Evolutionary conservation across 2,329 filamentous ascomycete genomes (phyloP), one percentile per base, ranked within the genome.

Genomic region (Venturia effusa): DNA sequence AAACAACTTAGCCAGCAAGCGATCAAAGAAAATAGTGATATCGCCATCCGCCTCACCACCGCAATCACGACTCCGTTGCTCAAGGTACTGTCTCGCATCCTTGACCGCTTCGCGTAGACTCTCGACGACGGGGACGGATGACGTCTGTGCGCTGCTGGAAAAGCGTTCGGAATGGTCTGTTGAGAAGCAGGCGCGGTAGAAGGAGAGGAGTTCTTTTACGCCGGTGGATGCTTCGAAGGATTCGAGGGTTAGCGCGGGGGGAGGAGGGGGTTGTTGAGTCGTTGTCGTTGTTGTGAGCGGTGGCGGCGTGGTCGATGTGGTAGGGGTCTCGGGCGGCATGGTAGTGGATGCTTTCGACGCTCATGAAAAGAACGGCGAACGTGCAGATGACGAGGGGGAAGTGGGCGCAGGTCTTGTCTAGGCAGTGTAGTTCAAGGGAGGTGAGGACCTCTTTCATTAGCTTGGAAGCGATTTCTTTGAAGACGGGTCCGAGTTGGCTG

Each of bases 321-420:
- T 75, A 76, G 0, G 73, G 70, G 0, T 71, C 61, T 59, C 74
- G 75, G 0, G 72, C 71, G 0, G 71, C 70, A 39, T 76, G 74
- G 66, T 75, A 76, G 27, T 76, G 74, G 19, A 74, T 70, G 8
- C 70, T 74, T 59, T 76, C 74, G 19, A 76, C 67, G 0, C 70
- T 71, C 74, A 76, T 75, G 17, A 75, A 67, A 3, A 76, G 61
- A 27, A 70, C 68, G 41, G 71, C 69, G 32, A 75, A 67, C 3
- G 72, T 68, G 1, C 73, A 73, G 3, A 76, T 66, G 1, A 72
- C 69, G 32, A 71, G 22, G 10, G 74, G 71, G 72, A 73, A 76
- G 15, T 74, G 68, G 1, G 68, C 61, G 62, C 68, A 69, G 10
- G 71, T 68, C 43, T 72, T 70, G 60, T 69, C 68, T 5, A 74